A percentile compares a stretch with the other conserved stretches of the same genome.
These are phyloP conservation scores for Groenewaldozyma tartarivorans DNA, from an alignment of 805 yeast genomes.

Conservation along the genomic window DNA sequence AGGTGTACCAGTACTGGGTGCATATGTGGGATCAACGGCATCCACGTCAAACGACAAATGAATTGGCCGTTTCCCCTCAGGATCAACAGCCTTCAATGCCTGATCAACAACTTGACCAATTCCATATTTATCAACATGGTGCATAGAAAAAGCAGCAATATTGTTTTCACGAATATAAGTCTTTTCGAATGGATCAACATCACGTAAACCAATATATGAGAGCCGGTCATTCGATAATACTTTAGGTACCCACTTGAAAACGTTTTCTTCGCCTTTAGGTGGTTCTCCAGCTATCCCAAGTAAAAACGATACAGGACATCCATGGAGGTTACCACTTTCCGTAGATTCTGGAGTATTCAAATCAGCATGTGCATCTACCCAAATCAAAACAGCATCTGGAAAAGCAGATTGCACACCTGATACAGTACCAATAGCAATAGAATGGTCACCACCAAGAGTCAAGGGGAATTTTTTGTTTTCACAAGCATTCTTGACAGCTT, in stretches of 20 bases:
- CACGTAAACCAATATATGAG: constrained; percentile 91
- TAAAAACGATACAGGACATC: constrained; percentile 89
- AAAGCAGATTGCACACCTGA: constrained; percentile 67
- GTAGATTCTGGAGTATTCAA: constrained; percentile 82
- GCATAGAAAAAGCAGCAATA: constrained; percentile 87
- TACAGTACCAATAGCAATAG: constrained; percentile 89
- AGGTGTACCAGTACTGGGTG: constrained; percentile 97
- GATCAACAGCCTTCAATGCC: constrained; percentile 77
- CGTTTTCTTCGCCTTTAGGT: constrained; percentile 41
- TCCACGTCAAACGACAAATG: constrained; percentile 94
- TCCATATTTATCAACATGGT: constrained; percentile 90
- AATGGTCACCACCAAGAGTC: constrained; percentile 94
- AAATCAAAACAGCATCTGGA: constrained; percentile 82
- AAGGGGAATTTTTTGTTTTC: constrained; percentile 52
- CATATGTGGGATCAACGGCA: constrained; percentile 88
- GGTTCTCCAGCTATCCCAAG: constrained; percentile 49
- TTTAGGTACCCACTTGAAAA: constrained; percentile 73
- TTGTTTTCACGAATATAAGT: constrained; percentile 56
- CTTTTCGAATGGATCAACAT: constrained; percentile 83
- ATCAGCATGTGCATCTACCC: constrained; percentile 99
- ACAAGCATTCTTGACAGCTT: constrained; percentile 43
- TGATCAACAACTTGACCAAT: constrained; percentile 83
- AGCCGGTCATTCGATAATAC: constrained; percentile 57
- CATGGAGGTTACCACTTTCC: constrained; percentile 86
- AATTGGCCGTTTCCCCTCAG: constrained; percentile 61